These are phyloP conservation scores for Globisporangium acanthophoron DNA, from an alignment of 352 stramenopile species.

Conservation along the genomic window DNA sequence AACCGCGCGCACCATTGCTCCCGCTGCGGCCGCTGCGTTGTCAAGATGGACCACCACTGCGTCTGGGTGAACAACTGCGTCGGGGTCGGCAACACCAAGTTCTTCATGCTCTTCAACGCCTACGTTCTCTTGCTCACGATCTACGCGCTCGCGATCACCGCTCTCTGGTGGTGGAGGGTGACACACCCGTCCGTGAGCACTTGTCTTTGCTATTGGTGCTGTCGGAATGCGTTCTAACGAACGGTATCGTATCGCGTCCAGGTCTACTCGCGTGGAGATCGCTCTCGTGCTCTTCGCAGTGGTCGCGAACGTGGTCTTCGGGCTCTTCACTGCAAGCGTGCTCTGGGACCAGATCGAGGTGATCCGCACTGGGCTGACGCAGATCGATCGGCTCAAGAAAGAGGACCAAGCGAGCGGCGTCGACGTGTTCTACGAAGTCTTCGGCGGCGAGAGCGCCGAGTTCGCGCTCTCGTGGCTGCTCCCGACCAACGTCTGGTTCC, in stretches of 20 bases:
- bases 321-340: conserved; percentile 98
- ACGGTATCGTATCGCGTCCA: background rate
- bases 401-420: conserved; percentile 34
- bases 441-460: conserved; percentile 50
- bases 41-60: conserved; percentile 99
- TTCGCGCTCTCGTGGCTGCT: conserved; percentile 77
- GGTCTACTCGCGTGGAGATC: background rate
- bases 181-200: conserved; percentile 23
- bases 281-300: conserved; percentile 63
- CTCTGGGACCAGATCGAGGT: conserved; percentile 98
- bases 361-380: conserved; percentile 92
- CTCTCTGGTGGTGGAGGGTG: conserved; percentile 87
- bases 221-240: no score
- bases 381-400: conserved; percentile 97
- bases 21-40: conserved; percentile 93
- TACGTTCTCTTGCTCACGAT: conserved; percentile 92
- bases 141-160: conserved; percentile 92
- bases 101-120: conserved; percentile 87
- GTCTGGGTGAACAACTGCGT: conserved; percentile 99
- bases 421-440: conserved; percentile 78
- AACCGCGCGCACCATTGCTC: conserved; percentile 95
- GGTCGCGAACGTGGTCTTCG: conserved; percentile 37
- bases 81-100: conserved; percentile 98
- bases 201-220: background rate
- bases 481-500: conserved; percentile 84